phyloP scores from a whole-genome alignment of 2,329 filamentous ascomycete genomes.

The Didymella pinodella region DNA sequence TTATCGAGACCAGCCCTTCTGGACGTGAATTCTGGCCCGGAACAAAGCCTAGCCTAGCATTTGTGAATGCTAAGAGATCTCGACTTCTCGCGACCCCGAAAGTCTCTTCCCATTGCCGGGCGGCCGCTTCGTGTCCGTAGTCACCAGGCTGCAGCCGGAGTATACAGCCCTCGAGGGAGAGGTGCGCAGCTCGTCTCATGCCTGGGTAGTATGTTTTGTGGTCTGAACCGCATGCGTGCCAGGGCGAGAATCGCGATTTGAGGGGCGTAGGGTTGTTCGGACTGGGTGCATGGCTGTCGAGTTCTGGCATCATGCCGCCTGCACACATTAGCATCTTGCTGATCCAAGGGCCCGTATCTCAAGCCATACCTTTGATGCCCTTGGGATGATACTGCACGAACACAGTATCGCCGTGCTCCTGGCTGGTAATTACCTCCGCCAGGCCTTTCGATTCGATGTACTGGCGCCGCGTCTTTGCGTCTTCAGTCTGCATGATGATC shows the following conservation, averaged over 20 bases:
- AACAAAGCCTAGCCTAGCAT: slow-evolving; percentile 50
- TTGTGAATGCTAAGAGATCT: slow-evolving; percentile 50
- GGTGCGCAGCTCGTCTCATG: slow-evolving; percentile 50
- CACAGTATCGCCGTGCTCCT: slow-evolving; percentile 45
- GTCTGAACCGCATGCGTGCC: slow-evolving; percentile 55
- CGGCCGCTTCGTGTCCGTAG: slow-evolving; percentile 46
- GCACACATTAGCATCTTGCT: slow-evolving; percentile 5
- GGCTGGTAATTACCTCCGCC: slow-evolving; percentile 50
- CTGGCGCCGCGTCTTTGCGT: slow-evolving; percentile 49
- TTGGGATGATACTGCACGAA: slow-evolving; percentile 58
- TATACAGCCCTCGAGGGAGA: slow-evolving; percentile 48
- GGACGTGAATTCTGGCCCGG: slow-evolving; percentile 40
- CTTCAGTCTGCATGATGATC: slow-evolving; percentile 58
- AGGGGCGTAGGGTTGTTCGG: slow-evolving; percentile 51
- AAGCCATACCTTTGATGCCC: slow-evolving; percentile 46
- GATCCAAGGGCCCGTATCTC: not conserved
- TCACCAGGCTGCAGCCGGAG: slow-evolving; percentile 52
- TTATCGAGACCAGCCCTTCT: slow-evolving; percentile 52
- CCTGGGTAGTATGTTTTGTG: slow-evolving; percentile 45
- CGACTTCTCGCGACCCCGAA: slow-evolving; percentile 54
- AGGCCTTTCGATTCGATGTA: slow-evolving; percentile 50
- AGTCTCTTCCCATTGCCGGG: slow-evolving; percentile 52
- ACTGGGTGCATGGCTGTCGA: slow-evolving; percentile 51
- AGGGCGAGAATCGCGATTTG: slow-evolving; percentile 52
- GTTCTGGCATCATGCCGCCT: slow-evolving; percentile 56